A percentile compares a stretch with the other conserved stretches of the same genome.
These are phyloP conservation scores for Pichia sp. DNA, from an alignment of 1,139 yeast species.

Conservation along the genomic window DNA sequence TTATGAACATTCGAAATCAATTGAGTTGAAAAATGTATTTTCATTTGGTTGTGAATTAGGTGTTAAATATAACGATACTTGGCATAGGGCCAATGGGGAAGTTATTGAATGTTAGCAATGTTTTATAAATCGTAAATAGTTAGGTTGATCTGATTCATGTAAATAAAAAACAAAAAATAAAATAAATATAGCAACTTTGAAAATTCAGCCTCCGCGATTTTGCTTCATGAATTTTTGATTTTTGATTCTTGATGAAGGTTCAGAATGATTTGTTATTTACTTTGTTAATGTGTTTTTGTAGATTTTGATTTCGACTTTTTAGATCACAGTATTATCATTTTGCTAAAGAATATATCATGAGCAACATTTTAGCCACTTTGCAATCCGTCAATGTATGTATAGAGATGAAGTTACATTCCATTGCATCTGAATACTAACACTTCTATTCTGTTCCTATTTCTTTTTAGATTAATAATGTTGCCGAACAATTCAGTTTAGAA, in stretches of 20 bases:
- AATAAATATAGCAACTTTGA: neutral
- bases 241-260: neutral
- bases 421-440: slow-evolving; percentile 4
- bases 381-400: slow-evolving; percentile 26
- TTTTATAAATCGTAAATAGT: neutral
- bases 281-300: neutral
- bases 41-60: slow-evolving; percentile 48
- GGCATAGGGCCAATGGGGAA: slow-evolving; percentile 43
- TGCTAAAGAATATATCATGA: neutral
- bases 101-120: slow-evolving; percentile 9
- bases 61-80: slow-evolving; percentile 34
- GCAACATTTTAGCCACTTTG: slow-evolving; percentile 23
- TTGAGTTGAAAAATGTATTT: slow-evolving; percentile 23
- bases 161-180: too few relatives aligned
- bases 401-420: neutral
- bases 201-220: neutral
- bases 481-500: slow-evolving; percentile 26
- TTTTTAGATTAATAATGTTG: slow-evolving; percentile 6
- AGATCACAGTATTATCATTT: neutral
- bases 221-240: neutral
- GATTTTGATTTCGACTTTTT: neutral
- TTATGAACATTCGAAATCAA: slow-evolving; percentile 6
- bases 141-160: too few relatives aligned
- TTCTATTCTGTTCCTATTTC: neutral
- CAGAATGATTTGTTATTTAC: neutral